Base-by-base conservation (phyloP, 139 green algal species). In the Ostreobium quekettii region DNA sequence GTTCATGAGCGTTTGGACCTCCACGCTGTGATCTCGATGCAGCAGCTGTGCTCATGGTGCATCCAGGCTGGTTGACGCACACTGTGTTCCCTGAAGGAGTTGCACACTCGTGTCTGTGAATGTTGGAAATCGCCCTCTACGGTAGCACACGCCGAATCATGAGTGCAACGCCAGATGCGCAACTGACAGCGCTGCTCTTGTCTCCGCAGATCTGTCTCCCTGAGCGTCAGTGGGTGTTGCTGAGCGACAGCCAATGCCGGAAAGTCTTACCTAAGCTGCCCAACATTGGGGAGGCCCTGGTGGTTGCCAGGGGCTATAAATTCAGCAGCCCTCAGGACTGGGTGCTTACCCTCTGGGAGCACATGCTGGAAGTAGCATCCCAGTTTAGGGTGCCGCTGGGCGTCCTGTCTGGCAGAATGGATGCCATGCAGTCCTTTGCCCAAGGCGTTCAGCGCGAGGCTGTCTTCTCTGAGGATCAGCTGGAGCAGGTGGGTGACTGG, bases 251-350 rank as follows among this genome's bases (percentile, higher is more conserved):
- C 8, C 11, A 48, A 19, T 68, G 61, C 36, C 30, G 26, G 35
- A n/a, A 53, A 5, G 7, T 68, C 4, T n/a, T 68, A 19, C 61
- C 61, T 32, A 15, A 68, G 61, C 61, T 68, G 7, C 42, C 61
- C 31, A 38, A 68, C 24, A 26, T 68, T 6, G 32, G 31, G 11
- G 35, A 36, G 19, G 61, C 61, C 8, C 36, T 68, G 7, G 19
- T 68, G 7, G 61, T 68, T 53, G 61, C 61, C 11, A 33, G 61
- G 30, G 61, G 37, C 5, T 68, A 68, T 38, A 48, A 68, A 68
- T 68, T 68, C 61, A 68, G 53, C 26, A 36, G 37, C 49, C 35
- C 61, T 7, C 61, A 68, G 26, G 61, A 68, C n/a, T 68, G 61
- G 61, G 36, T 56, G 49, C 36, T 68, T 7, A 68, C 61, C 42